These are phyloP conservation scores for Diatrype stigma DNA, from an alignment of 2,329 filamentous ascomycete species.

Conservation along the genomic window DNA sequence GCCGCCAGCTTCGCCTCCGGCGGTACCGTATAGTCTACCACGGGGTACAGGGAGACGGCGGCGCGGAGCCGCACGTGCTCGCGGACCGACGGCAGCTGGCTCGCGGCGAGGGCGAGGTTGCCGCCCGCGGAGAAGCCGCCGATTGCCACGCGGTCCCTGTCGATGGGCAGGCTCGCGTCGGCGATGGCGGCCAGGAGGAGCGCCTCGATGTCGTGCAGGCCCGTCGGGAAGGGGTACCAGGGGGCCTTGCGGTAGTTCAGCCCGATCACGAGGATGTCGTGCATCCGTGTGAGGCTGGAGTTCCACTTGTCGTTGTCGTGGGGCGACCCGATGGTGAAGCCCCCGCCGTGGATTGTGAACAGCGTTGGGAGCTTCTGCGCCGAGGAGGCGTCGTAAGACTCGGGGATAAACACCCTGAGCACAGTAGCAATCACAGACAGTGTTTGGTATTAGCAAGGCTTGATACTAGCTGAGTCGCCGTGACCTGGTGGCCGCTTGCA, in stretches of 20 bases:
- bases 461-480: neutral
- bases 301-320: conserved; percentile 37
- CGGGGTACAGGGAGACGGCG: conserved; percentile 33
- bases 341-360: conserved; percentile 42
- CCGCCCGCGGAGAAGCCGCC: conserved; percentile 44
- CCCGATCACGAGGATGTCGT: conserved; percentile 37
- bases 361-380: conserved; percentile 31
- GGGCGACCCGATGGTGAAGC: conserved; percentile 35
- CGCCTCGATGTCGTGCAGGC: conserved; percentile 36
- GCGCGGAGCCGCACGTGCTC: conserved; percentile 28
- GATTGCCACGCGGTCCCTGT: conserved; percentile 33
- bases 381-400: conserved; percentile 21
- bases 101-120: conserved; percentile 34
- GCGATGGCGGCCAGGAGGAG: conserved; percentile 33
- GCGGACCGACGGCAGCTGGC: conserved; percentile 33
- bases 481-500: too few relatives aligned
- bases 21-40: conserved; percentile 35
- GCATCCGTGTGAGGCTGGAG: conserved; percentile 30
- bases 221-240: conserved; percentile 33
- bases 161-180: conserved; percentile 37
- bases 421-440: too few relatives aligned
- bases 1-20: conserved; percentile 24
- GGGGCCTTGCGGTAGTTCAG: conserved; percentile 42
- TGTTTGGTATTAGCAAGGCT: neutral
- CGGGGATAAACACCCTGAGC: conserved; percentile 31